phyloP scores from a whole-genome alignment of 345 rosid genomes.

The Excoecaria cochinchinensis region DNA sequence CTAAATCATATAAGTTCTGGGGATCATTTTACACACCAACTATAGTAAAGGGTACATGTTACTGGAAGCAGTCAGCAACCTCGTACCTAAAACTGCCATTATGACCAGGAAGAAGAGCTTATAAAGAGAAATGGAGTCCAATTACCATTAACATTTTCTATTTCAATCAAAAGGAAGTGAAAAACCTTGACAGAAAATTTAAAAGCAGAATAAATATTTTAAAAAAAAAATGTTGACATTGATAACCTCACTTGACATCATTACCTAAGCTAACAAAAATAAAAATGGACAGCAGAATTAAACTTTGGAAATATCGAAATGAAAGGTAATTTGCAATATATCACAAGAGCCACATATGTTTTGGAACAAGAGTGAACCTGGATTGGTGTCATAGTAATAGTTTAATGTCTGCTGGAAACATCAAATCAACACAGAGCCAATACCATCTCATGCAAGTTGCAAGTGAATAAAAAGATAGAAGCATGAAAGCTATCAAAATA shows the following conservation, averaged over 20 bases:
- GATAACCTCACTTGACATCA: neutral
- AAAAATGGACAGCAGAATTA: neutral
- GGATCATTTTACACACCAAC: neutral
- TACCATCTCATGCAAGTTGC: neutral
- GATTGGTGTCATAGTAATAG: neutral
- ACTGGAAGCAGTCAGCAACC: neutral
- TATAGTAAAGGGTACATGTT: neutral
- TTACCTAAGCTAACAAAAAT: neutral
- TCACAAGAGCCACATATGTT: neutral
- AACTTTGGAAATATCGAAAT: neutral
- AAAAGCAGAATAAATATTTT: neutral
- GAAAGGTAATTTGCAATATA: neutral
- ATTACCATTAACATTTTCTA: neutral
- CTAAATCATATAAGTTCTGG: neutral
- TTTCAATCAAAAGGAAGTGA: neutral
- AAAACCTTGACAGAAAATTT: too few relatives aligned
- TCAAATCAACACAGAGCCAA: neutral
- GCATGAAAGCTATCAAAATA: neutral
- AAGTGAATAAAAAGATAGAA: neutral
- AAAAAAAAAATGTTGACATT: neutral
- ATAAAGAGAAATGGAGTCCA: neutral
- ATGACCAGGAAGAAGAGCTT: neutral
- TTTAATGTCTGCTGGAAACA: too few relatives aligned
- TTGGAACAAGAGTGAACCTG: neutral
- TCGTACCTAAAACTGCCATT: neutral